These are phyloP conservation scores for Hirsutella rhossiliensis DNA, from an alignment of 2,329 filamentous ascomycete genomes.

Conservation along the genomic window DNA sequence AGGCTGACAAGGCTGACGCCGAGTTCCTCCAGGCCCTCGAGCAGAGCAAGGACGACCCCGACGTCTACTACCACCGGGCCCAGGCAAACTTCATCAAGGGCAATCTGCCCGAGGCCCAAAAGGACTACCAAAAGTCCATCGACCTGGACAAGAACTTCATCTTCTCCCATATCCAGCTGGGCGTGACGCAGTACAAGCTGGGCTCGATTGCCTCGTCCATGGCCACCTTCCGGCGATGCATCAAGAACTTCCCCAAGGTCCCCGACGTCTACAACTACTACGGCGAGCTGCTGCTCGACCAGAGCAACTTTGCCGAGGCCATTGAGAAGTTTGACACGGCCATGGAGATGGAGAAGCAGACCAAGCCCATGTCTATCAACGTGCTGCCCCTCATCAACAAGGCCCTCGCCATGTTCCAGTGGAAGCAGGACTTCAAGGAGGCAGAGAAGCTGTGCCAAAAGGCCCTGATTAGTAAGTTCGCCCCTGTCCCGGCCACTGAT, in stretches of 20 bases:
- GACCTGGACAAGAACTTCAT: constrained; percentile 94
- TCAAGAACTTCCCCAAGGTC: constrained; percentile 96
- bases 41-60: constrained; percentile 80
- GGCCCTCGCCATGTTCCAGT: constrained; percentile 91
- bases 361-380: constrained; percentile 91
- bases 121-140: constrained; percentile 99
- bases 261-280: constrained; percentile 99
- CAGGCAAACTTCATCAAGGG: constrained; percentile 97
- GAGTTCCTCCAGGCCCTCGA: constrained; percentile 80
- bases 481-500: constrained; percentile 3
- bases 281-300: constrained; percentile 90
- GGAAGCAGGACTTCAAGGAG: constrained; percentile 92
- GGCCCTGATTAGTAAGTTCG: constrained; percentile 77
- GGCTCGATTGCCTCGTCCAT: constrained; percentile 94
- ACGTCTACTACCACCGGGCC: constrained; percentile 98
- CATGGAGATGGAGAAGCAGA: constrained; percentile 96
- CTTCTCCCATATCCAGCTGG: constrained; percentile 98
- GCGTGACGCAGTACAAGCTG: constrained; percentile 99
- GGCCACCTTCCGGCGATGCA: constrained; percentile 93
- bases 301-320: constrained; percentile 88
- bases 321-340: constrained; percentile 97
- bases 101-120: constrained; percentile 85
- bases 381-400: constrained; percentile 98
- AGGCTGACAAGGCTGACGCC: constrained; percentile 72
- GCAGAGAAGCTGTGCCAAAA: constrained; percentile 96